Conservation (phyloP, 208 protist genomes). For the Leishmania tropica region DNA sequence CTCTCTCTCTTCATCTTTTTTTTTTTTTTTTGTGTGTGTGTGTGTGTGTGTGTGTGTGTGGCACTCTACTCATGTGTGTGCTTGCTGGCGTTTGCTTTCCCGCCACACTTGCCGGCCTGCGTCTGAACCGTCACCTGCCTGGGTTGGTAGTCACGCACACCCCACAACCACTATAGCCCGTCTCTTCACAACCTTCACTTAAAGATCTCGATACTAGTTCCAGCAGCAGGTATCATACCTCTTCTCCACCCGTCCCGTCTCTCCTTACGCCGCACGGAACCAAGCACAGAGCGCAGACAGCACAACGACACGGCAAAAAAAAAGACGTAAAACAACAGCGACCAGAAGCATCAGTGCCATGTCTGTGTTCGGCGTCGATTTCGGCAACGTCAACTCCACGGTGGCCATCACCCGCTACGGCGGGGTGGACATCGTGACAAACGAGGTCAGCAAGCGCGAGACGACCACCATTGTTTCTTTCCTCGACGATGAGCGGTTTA, state of each 20-base stretch:
- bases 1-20: neutral
- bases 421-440: constrained; percentile 91
- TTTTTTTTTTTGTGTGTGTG: too few species aligned
- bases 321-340: constrained; percentile 11
- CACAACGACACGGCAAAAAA: neutral
- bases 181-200: neutral
- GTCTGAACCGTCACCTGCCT: neutral
- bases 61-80: neutral
- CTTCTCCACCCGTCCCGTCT: neutral
- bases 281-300: neutral
- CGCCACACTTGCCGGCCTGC: neutral
- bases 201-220: neutral
- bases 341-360: constrained; percentile 31
- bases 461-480: constrained; percentile 93
- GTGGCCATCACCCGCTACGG: constrained; percentile 87
- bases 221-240: neutral
- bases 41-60: too few species aligned
- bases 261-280: neutral
- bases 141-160: neutral
- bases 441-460: constrained; percentile 90
- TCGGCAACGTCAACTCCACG: constrained; percentile 89
- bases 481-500: constrained; percentile 82
- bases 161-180: neutral
- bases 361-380: constrained; percentile 94
- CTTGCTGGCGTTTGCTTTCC: neutral